Conservation (phyloP, 768 basidiomycete species). For the Suillus variegatus region DNA sequence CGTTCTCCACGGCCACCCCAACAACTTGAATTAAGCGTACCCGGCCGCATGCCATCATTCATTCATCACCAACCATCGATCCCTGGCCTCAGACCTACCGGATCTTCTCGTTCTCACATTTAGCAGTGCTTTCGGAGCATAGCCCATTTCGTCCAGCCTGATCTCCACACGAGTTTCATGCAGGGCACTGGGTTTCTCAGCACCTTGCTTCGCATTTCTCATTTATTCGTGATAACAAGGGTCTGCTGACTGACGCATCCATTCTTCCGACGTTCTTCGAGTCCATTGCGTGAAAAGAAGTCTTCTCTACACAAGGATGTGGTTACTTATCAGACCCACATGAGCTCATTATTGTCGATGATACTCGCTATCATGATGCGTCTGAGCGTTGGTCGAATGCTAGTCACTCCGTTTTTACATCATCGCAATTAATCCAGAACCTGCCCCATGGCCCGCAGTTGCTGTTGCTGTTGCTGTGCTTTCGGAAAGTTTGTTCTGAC, state of each 20-base stretch:
- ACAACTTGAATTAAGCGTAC: neutral
- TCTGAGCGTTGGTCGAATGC: neutral
- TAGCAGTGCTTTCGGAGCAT: slow-evolving; percentile 2
- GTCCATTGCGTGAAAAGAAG: slow-evolving; percentile 1
- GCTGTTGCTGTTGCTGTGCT: neutral
- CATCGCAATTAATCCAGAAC: neutral
- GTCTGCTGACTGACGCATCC: neutral
- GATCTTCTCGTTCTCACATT: neutral
- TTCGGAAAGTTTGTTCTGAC: neutral
- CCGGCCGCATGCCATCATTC: neutral
- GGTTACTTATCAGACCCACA: neutral
- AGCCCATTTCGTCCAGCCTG: neutral
- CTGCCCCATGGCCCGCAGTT: neutral
- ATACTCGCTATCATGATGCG: neutral
- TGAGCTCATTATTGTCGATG: neutral
- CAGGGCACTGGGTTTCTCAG: slow-evolving; percentile 3
- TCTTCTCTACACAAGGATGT: neutral
- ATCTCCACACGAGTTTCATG: neutral
- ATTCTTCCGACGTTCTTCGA: neutral
- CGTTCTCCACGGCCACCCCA: neutral
- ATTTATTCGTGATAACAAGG: neutral
- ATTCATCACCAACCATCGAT: neutral
- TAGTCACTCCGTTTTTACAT: neutral
- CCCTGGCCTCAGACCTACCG: neutral
- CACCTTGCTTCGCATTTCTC: neutral